phyloP scores from a whole-genome alignment of 2,329 filamentous ascomycete genomes.

The Samsoniella hepiali region DNA sequence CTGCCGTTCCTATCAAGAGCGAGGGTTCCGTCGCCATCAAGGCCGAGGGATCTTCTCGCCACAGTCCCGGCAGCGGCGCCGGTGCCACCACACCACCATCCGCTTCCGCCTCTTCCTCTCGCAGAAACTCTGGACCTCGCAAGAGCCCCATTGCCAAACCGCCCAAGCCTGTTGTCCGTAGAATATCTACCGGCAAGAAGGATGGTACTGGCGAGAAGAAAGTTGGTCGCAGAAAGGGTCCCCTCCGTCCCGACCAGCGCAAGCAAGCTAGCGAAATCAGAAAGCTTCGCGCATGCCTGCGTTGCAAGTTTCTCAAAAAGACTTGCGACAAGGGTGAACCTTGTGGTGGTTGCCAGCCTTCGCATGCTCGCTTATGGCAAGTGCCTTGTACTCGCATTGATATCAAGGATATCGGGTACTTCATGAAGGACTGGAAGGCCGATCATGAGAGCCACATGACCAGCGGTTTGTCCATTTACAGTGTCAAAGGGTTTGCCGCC shows the following conservation, averaged over 20 bases:
- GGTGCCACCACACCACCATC: slow-evolving; percentile 60
- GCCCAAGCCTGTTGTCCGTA: slow-evolving; percentile 78
- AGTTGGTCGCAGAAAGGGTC: slow-evolving; percentile 84
- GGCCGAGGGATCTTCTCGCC: slow-evolving; percentile 54
- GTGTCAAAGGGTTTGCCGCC: slow-evolving; percentile 79
- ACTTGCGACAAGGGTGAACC: slow-evolving; percentile 97
- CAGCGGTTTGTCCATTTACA: slow-evolving; percentile 84
- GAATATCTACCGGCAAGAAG: slow-evolving; percentile 73
- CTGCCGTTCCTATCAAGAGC: slow-evolving; percentile 67
- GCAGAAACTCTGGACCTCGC: slow-evolving; percentile 66
- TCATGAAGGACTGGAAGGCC: slow-evolving; percentile 99
- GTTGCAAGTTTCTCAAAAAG: slow-evolving; percentile 99
- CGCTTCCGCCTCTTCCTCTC: slow-evolving; percentile 47
- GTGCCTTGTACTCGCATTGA: slow-evolving; percentile 97
- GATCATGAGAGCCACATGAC: slow-evolving; percentile 91
- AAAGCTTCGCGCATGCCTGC: slow-evolving; percentile 87
- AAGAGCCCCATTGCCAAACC: slow-evolving; percentile 80
- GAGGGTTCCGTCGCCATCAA: slow-evolving; percentile 27
- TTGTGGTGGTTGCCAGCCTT: slow-evolving; percentile 91
- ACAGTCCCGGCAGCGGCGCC: slow-evolving; percentile 59
- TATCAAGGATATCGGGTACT: slow-evolving; percentile 97
- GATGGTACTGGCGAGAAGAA: slow-evolving; percentile 81
- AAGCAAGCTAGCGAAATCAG: slow-evolving; percentile 97
- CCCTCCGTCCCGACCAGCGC: slow-evolving; percentile 86
- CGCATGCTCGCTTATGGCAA: slow-evolving; percentile 93